These are phyloP conservation scores for Ramaria sp. DNA, from an alignment of 768 basidiomycete species.

Conservation along the genomic window DNA sequence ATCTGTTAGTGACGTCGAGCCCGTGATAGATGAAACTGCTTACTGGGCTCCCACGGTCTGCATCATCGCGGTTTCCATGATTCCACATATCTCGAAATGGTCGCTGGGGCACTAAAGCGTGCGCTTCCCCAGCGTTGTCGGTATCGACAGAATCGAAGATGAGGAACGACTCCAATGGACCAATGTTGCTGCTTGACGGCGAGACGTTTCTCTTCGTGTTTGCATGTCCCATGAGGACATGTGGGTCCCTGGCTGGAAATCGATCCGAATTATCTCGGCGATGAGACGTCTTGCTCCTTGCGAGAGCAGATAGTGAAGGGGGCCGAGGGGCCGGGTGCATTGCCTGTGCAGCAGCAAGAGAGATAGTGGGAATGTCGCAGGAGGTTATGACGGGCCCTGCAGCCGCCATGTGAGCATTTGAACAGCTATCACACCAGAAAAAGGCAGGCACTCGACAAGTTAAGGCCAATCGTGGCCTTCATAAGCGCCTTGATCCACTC, in stretches of 20 bases:
- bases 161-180: slow-evolving; percentile 47
- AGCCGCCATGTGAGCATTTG: neutral
- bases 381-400: slow-evolving; percentile 91
- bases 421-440: neutral
- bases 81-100: slow-evolving; percentile 53
- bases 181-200: slow-evolving; percentile 20
- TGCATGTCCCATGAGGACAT: slow-evolving; percentile 53
- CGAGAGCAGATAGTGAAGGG: slow-evolving; percentile 81
- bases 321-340: slow-evolving; percentile 95
- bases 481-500: slow-evolving; percentile 99
- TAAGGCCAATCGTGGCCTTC: slow-evolving; percentile 94
- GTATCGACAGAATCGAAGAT: slow-evolving; percentile 24
- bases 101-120: slow-evolving; percentile 39
- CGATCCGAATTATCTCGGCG: slow-evolving; percentile 79
- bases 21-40: neutral
- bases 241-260: slow-evolving; percentile 69
- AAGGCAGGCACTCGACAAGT: slow-evolving; percentile 79
- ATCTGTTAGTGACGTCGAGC: neutral
- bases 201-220: slow-evolving; percentile 23
- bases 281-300: slow-evolving; percentile 77
- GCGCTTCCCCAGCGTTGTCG: neutral
- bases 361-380: slow-evolving; percentile 93
- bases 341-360: slow-evolving; percentile 86
- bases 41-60: neutral
- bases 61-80: neutral